Percentiles rank a stretch among this genome's conserved stretches.
Evolutionary conservation across 164 flowering plant genomes (phyloP).

Genomic region (Annona cherimola): DNA sequence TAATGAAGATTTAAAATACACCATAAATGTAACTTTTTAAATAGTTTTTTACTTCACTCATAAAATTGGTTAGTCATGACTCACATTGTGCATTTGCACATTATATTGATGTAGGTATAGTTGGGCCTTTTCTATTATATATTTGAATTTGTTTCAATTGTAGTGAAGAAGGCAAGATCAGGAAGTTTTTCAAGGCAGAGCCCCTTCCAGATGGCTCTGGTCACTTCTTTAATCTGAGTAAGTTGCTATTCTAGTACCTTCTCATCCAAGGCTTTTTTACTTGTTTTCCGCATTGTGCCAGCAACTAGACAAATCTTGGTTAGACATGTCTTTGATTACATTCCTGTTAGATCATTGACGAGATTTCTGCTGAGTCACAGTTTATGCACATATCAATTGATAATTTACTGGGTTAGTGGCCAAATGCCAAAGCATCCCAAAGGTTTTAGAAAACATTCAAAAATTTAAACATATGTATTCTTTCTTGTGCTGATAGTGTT

Average conservation of each 20-base stretch:
- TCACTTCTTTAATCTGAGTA: constrained; percentile 92
- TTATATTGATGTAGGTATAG: background rate
- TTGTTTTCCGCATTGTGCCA: background rate
- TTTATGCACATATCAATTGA: background rate
- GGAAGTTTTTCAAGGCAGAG: constrained; percentile 89
- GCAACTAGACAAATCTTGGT: background rate
- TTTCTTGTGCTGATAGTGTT: too few relatives aligned
- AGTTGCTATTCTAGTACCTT: constrained; percentile 11
- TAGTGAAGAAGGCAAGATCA: constrained; percentile 91
- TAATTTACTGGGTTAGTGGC: too few relatives aligned
- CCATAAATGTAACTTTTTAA: too few relatives aligned
- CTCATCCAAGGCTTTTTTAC: background rate
- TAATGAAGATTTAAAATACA: background rate
- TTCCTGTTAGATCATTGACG: background rate
- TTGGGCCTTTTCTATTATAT: background rate
- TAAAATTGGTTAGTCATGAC: background rate
- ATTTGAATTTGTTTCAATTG: constrained; percentile 16
- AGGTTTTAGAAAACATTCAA: too few relatives aligned
- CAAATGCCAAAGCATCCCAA: too few relatives aligned
- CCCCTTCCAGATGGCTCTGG: constrained; percentile 97
- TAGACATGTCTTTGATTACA: background rate
- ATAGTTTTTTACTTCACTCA: background rate
- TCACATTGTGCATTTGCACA: background rate
- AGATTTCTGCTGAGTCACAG: background rate
- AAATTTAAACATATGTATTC: too few relatives aligned